These are phyloP conservation scores for Monilinia vaccinii-corymbosi DNA, from an alignment of 2,329 filamentous ascomycete genomes.

Conservation along the genomic window DNA sequence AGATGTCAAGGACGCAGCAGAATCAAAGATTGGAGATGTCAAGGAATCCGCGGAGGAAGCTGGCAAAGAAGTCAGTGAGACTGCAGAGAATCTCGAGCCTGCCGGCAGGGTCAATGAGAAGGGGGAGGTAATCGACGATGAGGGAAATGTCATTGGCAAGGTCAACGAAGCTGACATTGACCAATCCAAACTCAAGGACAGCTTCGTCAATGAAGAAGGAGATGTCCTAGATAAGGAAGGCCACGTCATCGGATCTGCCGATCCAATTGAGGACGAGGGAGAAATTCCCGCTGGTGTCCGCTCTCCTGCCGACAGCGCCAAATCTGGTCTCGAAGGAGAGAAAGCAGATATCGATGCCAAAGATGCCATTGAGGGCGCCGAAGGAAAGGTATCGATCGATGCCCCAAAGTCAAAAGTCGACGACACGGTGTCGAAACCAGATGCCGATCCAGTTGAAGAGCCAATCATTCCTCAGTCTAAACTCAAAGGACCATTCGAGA, in stretches of 20 bases:
- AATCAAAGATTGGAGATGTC: not conserved
- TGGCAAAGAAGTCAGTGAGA: not conserved
- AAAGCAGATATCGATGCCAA: conserved; percentile 28
- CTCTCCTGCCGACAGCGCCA: conserved; percentile 5
- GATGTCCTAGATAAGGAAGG: conserved; percentile 47
- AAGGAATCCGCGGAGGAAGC: not conserved
- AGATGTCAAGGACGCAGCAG: not conserved
- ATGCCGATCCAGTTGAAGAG: not conserved
- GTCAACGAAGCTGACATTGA: conserved; percentile 52
- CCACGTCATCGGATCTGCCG: conserved; percentile 34
- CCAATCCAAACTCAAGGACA: conserved; percentile 40
- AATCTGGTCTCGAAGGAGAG: conserved; percentile 14
- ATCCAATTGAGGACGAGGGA: not conserved
- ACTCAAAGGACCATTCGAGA: conserved; percentile 7
- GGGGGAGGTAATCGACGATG: conserved; percentile 44
- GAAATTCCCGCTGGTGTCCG: conserved; percentile 14
- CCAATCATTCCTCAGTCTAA: conserved; percentile 4
- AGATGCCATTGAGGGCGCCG: not conserved
- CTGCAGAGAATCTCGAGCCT: conserved; percentile 3
- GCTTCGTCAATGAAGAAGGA: conserved; percentile 33
- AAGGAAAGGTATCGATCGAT: not conserved
- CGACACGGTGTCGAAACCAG: conserved; percentile 30
- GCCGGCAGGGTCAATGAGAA: conserved; percentile 34
- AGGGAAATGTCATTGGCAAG: conserved; percentile 43
- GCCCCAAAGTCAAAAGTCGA: not conserved